Evolutionary conservation across 1,284 basidiomycete genomes (phyloP).

Genomic region (Boletellus sp.): DNA sequence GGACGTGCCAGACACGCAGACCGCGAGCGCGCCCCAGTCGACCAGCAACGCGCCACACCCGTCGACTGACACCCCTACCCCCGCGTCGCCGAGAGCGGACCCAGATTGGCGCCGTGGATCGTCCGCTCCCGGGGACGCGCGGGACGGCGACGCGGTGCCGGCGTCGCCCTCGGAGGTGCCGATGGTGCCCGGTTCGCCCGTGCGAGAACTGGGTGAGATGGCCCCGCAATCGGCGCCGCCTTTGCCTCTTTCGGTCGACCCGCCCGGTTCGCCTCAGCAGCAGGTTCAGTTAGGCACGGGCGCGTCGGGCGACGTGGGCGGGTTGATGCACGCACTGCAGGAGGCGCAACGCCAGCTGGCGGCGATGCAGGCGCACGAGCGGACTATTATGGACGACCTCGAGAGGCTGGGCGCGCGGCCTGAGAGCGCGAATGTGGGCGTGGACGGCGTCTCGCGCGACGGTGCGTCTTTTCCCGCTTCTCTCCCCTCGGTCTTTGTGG

Average conservation of each 20-base stretch:
- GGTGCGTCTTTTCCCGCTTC: slow-evolving; percentile 9
- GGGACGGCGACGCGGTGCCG: background rate
- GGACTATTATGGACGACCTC: slow-evolving; percentile 21
- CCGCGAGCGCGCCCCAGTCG: background rate
- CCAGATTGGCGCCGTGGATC: background rate
- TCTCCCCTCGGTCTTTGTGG: background rate
- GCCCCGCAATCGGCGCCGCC: background rate
- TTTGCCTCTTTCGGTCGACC: no score
- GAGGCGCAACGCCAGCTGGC: slow-evolving; percentile 26
- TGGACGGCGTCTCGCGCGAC: slow-evolving; percentile 3
- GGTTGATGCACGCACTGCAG: slow-evolving; percentile 20
- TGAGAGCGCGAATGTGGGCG: background rate
- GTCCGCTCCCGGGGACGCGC: background rate
- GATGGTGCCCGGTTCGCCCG: background rate
- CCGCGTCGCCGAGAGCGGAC: background rate
- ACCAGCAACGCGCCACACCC: background rate
- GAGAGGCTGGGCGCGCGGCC: slow-evolving; percentile 13
- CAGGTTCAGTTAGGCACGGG: no score
- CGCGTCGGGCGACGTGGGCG: background rate
- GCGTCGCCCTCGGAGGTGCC: background rate
- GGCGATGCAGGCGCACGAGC: slow-evolving; percentile 20
- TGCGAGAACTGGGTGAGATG: slow-evolving; percentile 12
- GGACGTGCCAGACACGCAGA: slow-evolving; percentile 1
- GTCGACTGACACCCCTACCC: background rate
- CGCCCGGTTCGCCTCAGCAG: no score